These are phyloP conservation scores for Nissolia schottii DNA, from an alignment of 306 rosid genomes.

Conservation along the genomic window DNA sequence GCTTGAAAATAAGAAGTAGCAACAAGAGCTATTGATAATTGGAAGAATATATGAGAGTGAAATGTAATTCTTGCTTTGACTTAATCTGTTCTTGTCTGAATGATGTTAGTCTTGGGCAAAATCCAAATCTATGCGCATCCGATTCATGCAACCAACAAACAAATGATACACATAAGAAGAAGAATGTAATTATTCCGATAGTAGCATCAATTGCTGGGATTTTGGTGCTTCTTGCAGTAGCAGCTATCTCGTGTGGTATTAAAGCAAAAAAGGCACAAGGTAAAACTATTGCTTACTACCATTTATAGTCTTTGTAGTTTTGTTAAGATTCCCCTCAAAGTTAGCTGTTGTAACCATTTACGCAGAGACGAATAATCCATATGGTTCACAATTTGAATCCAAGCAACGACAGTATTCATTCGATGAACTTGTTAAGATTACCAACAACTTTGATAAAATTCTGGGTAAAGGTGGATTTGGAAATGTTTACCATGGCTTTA, in stretches of 20 bases:
- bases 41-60: background rate
- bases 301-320: background rate
- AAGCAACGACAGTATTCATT: slow-evolving; percentile 34
- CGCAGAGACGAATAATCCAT: background rate
- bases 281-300: background rate
- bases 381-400: slow-evolving; percentile 15
- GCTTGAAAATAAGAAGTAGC: background rate
- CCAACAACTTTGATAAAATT: slow-evolving; percentile 39
- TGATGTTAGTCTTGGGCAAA: slow-evolving; percentile 31
- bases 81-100: background rate
- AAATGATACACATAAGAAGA: background rate
- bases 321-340: background rate
- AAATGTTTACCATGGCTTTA: slow-evolving; percentile 38
- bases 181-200: slow-evolving; percentile 13
- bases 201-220: slow-evolving; percentile 34
- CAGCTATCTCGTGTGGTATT: background rate
- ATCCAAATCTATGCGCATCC: slow-evolving; percentile 33
- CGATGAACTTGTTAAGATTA: slow-evolving; percentile 30
- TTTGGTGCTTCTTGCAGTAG: background rate
- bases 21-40: background rate
- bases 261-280: background rate
- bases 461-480: slow-evolving; percentile 56
- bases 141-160: slow-evolving; percentile 10
- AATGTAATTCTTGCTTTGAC: background rate
- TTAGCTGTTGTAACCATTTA: background rate